Evolutionary conservation across 306 rosid species (phyloP).

Genomic region (Acacia crassicarpa): DNA sequence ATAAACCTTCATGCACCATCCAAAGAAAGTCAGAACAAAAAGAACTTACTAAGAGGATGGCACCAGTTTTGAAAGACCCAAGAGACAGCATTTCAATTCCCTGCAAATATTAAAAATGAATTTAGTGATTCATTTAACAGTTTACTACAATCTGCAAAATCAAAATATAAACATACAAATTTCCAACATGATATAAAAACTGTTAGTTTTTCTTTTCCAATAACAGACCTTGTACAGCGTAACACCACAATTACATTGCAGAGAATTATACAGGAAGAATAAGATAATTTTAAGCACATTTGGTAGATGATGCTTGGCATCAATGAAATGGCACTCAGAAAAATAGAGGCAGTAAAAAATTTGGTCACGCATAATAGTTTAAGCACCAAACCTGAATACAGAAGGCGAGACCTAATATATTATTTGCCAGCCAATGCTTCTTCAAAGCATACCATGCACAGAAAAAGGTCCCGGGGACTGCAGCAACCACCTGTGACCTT

Average conservation of each 20-base stretch:
- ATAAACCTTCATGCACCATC: not conserved
- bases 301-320: not conserved
- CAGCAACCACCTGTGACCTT: constrained; percentile 85
- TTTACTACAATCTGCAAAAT: not conserved
- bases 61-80: constrained; percentile 98
- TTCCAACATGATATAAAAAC: constrained; percentile 7
- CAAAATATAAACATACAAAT: constrained; percentile 4
- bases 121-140: constrained; percentile 10
- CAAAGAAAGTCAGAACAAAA: not conserved
- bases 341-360: not conserved
- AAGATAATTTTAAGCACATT: not conserved
- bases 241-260: not conserved
- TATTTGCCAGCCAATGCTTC: constrained; percentile 99
- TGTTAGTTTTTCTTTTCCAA: not conserved
- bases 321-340: not conserved
- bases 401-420: constrained; percentile 89
- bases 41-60: constrained; percentile 86
- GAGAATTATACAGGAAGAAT: not conserved
- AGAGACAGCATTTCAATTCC: constrained; percentile 99
- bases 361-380: not conserved
- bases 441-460: constrained; percentile 93
- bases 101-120: constrained; percentile 47
- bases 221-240: not conserved
- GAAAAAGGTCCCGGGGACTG: constrained; percentile 91
- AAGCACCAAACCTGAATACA: constrained; percentile 81